phyloP scores from a whole-genome alignment of 2,329 filamentous ascomycete species.

The Fusarium camptoceras region DNA sequence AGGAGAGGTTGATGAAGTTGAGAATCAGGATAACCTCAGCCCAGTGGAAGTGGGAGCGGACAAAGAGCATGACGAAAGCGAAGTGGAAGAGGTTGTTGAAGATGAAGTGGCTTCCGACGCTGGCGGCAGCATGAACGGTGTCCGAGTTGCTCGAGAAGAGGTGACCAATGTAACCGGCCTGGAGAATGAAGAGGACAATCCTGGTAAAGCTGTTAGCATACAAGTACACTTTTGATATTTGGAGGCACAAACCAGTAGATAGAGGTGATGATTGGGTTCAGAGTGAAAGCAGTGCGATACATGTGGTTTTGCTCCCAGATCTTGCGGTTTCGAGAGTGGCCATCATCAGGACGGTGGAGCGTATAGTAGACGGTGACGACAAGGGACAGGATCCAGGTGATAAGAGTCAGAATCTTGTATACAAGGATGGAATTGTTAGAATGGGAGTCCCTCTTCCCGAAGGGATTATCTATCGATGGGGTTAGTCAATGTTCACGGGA shows the following conservation, averaged over 20 bases:
- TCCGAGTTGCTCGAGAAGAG: constrained; percentile 77
- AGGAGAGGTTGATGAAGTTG: constrained; percentile 84
- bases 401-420: constrained; percentile 80
- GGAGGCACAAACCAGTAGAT: constrained; percentile 76
- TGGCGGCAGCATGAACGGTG: constrained; percentile 75
- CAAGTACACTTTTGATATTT: not conserved
- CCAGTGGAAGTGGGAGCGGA: constrained; percentile 78
- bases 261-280: constrained; percentile 72
- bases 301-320: constrained; percentile 81
- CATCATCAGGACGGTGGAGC: constrained; percentile 72
- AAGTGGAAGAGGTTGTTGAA: constrained; percentile 86
- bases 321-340: constrained; percentile 66
- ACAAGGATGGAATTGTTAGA: constrained; percentile 69
- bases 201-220: constrained; percentile 53
- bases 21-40: constrained; percentile 80
- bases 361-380: constrained; percentile 81
- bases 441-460: constrained; percentile 76
- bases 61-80: constrained; percentile 85
- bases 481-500: constrained; percentile 22
- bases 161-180: constrained; percentile 79
- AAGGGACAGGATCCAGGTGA: constrained; percentile 81
- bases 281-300: constrained; percentile 77
- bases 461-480: constrained; percentile 74
- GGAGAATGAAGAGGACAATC: constrained; percentile 79
- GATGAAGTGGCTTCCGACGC: constrained; percentile 87